These are phyloP conservation scores for Kodamaea nitidulidarum DNA, from an alignment of 805 yeast genomes.

Conservation along the genomic window DNA sequence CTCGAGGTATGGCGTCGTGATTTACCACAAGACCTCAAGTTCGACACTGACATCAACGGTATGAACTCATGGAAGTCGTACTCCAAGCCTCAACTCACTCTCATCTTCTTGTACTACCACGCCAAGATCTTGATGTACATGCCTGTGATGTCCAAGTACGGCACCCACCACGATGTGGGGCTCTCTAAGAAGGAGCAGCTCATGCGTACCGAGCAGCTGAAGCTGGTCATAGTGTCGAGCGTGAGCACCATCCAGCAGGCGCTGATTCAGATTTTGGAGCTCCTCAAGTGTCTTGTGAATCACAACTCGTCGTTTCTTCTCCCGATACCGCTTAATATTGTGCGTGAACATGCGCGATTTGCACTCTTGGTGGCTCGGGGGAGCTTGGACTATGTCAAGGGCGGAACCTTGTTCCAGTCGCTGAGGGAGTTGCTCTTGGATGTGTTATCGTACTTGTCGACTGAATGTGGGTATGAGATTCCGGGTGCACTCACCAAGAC, in stretches of 20 bases:
- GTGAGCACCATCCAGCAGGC: conserved; percentile 68
- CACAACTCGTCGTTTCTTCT: conserved; percentile 42
- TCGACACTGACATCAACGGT: conserved; percentile 62
- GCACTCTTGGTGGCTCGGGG: conserved; percentile 68
- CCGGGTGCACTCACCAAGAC: conserved; percentile 61
- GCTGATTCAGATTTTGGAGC: conserved; percentile 54
- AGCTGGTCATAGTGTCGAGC: conserved; percentile 42
- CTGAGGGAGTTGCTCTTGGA: conserved; percentile 54
- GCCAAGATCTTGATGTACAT: conserved; percentile 41
- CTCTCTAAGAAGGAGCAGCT: conserved; percentile 35
- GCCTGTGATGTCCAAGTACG: conserved; percentile 39
- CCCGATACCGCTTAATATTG: conserved; percentile 61
- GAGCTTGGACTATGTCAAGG: conserved; percentile 75
- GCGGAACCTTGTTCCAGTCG: conserved; percentile 75
- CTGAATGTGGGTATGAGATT: conserved; percentile 48
- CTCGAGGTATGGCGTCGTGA: conserved; percentile 78
- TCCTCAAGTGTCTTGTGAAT: conserved; percentile 40
- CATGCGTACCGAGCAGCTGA: conserved; percentile 34
- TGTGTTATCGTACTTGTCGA: conserved; percentile 47
- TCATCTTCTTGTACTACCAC: conserved; percentile 45
- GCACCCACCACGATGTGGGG: conserved; percentile 40
- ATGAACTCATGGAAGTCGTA: conserved; percentile 27
- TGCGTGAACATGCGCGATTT: conserved; percentile 61
- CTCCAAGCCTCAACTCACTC: conserved; percentile 46
- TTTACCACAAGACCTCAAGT: conserved; percentile 55